A percentile compares a stretch with the other conserved stretches of the same genome.
phyloP scores from a whole-genome alignment of 352 stramenopile species.

The Globisporangium polare region DNA sequence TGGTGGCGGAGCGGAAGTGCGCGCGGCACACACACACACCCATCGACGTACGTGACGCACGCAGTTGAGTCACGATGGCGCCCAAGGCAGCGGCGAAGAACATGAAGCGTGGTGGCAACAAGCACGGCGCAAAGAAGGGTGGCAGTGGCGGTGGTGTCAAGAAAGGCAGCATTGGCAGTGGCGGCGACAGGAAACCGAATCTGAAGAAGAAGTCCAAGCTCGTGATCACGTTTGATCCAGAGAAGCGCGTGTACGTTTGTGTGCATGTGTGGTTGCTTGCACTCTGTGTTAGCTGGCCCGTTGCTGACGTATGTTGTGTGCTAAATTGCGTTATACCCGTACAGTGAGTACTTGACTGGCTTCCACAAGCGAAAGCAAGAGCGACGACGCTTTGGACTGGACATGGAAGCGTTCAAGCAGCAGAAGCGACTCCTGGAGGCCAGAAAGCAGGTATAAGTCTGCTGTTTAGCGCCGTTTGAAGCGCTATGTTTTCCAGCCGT shows the following conservation, averaged over 20 bases:
- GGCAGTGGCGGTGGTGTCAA: conserved; percentile 16
- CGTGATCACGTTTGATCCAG: conserved; percentile 80
- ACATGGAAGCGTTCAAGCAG: conserved; percentile 89
- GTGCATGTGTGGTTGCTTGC: not conserved
- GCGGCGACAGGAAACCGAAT: conserved; percentile 29
- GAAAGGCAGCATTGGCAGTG: conserved; percentile 19
- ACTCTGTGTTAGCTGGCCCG: not conserved
- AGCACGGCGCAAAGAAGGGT: conserved; percentile 28
- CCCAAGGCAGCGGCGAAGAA: conserved; percentile 12
- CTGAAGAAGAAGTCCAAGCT: conserved; percentile 84
- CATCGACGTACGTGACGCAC: conserved; percentile 2
- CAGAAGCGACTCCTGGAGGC: conserved; percentile 78
- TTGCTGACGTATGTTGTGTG: not conserved
- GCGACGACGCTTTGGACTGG: conserved; percentile 75
- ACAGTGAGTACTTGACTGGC: conserved; percentile 78
- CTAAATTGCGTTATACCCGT: not conserved
- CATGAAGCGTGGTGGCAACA: conserved; percentile 17
- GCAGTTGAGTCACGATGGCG: not conserved
- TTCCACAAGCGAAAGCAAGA: conserved; percentile 89
- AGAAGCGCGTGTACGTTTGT: conserved; percentile 75
- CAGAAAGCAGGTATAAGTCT: conserved; percentile 56
- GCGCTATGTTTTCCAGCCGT: not conserved
- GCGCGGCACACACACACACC: not conserved
- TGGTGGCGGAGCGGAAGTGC: conserved; percentile 4
- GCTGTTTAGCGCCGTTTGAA: not conserved